These are phyloP conservation scores for Filobasidium wieringae DNA, from an alignment of 768 basidiomycete species.

Conservation along the genomic window DNA sequence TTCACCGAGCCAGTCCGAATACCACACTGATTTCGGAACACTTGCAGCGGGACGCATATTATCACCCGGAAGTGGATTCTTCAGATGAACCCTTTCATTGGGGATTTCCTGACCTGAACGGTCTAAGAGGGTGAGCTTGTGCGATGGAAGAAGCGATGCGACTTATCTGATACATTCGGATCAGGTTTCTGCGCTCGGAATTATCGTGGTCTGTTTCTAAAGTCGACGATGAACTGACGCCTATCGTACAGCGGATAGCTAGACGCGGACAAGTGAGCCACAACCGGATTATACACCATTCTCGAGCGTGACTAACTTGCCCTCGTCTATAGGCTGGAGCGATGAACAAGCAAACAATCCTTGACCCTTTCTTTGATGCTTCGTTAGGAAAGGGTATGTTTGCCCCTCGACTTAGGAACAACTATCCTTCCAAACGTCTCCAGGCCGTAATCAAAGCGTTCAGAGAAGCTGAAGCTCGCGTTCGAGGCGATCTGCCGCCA, in stretches of 20 bases:
- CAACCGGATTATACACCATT: background rate
- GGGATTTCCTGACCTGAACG: conserved; percentile 93
- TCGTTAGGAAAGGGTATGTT: conserved; percentile 55
- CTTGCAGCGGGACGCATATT: conserved; percentile 75
- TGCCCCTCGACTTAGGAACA: conserved; percentile 67
- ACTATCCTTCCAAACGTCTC: conserved; percentile 72
- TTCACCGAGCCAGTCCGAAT: background rate
- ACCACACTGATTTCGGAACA: background rate
- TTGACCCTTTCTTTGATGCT: conserved; percentile 64
- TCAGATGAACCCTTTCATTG: conserved; percentile 93
- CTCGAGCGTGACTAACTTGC: background rate
- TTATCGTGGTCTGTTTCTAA: conserved; percentile 70
- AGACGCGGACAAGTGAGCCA: conserved; percentile 58
- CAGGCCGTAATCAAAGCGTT: conserved; percentile 44
- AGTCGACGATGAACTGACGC: conserved; percentile 79
- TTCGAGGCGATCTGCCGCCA: conserved; percentile 15
- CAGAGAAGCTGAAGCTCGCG: conserved; percentile 33
- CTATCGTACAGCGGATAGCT: conserved; percentile 79
- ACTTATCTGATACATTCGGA: background rate
- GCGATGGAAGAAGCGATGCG: background rate
- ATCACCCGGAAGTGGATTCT: conserved; percentile 75
- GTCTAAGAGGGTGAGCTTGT: conserved; percentile 58
- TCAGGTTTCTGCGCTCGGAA: conserved; percentile 62
- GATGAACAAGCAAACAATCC: conserved; percentile 62
- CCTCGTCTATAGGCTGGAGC: conserved; percentile 45